Evolutionary conservation across 2,329 filamentous ascomycete genomes (phyloP).

Genomic region (Saccharata proteae): DNA sequence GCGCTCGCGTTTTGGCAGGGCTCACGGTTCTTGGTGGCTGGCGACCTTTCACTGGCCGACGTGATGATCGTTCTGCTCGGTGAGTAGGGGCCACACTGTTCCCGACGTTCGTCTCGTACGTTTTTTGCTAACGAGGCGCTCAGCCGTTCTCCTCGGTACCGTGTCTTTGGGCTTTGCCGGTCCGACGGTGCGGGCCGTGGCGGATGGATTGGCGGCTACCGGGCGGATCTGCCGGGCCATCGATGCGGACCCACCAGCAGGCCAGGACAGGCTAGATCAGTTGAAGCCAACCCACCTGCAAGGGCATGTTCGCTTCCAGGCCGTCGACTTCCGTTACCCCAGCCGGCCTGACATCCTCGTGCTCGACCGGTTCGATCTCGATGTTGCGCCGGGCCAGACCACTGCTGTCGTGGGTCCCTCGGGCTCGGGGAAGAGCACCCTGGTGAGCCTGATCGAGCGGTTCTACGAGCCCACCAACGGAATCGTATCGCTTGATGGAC

Average conservation of each 20-base stretch:
- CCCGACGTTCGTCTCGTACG: no score
- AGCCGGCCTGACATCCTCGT: constrained; percentile 82
- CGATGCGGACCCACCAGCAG: constrained; percentile 36
- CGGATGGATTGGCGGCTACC: constrained; percentile 68
- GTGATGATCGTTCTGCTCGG: constrained; percentile 55
- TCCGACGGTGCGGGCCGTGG: constrained; percentile 78
- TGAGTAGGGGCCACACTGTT: constrained; percentile 48
- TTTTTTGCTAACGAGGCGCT: background rate
- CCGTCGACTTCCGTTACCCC: constrained; percentile 88
- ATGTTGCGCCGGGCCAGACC: constrained; percentile 78
- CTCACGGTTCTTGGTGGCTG: constrained; percentile 3
- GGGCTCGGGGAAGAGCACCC: constrained; percentile 88
- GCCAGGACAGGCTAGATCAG: background rate
- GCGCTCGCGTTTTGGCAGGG: constrained; percentile 7
- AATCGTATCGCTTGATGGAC: constrained; percentile 66
- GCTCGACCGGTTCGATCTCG: constrained; percentile 70
- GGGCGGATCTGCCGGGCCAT: constrained; percentile 90
- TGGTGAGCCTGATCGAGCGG: constrained; percentile 82
- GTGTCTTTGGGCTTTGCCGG: constrained; percentile 13
- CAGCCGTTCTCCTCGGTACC: constrained; percentile 2
- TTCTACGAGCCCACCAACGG: constrained; percentile 88
- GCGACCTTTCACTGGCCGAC: constrained; percentile 59
- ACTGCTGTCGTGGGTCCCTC: constrained; percentile 91
- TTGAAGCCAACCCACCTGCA: background rate
- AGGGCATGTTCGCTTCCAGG: constrained; percentile 54